Evolutionary conservation across 257 asterid genomes (phyloP).

Genomic region (Solanum rostratum): DNA sequence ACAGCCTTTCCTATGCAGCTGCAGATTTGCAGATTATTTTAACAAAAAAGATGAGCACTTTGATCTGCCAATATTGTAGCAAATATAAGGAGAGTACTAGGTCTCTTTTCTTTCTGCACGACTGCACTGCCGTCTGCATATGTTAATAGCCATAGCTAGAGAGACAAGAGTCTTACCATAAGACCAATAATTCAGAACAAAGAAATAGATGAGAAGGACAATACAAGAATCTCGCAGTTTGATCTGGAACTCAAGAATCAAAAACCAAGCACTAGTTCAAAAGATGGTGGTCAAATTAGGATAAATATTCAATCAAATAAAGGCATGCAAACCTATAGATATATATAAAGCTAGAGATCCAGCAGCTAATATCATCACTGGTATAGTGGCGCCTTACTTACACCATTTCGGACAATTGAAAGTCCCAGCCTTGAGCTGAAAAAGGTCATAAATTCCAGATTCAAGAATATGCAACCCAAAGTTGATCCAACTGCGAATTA

Average conservation of each 20-base stretch:
- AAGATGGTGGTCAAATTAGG: background rate
- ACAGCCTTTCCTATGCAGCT: no score
- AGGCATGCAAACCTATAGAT: slow-evolving; percentile 21
- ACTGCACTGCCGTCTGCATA: background rate
- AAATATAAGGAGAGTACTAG: slow-evolving; percentile 24
- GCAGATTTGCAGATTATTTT: slow-evolving; percentile 9
- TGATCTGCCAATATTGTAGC: no score
- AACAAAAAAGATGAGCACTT: slow-evolving; percentile 10
- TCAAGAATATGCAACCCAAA: slow-evolving; percentile 25
- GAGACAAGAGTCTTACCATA: background rate
- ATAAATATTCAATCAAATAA: background rate
- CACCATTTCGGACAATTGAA: slow-evolving; percentile 31
- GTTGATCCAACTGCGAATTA: slow-evolving; percentile 23
- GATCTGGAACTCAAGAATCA: background rate
- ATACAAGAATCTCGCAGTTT: no score
- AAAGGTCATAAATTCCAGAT: slow-evolving; percentile 28
- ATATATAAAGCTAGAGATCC: slow-evolving; percentile 16
- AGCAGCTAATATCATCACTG: slow-evolving; percentile 20
- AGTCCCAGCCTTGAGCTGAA: slow-evolving; percentile 30
- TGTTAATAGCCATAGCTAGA: slow-evolving; percentile 8
- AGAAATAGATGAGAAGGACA: no score
- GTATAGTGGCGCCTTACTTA: slow-evolving; percentile 12
- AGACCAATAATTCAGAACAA: slow-evolving; percentile 22
- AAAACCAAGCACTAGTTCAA: background rate
- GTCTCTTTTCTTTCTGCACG: slow-evolving; percentile 2